phyloP scores from a whole-genome alignment of 371 early-diverging fungal genomes.

The Lichtheimia hyalospora region DNA sequence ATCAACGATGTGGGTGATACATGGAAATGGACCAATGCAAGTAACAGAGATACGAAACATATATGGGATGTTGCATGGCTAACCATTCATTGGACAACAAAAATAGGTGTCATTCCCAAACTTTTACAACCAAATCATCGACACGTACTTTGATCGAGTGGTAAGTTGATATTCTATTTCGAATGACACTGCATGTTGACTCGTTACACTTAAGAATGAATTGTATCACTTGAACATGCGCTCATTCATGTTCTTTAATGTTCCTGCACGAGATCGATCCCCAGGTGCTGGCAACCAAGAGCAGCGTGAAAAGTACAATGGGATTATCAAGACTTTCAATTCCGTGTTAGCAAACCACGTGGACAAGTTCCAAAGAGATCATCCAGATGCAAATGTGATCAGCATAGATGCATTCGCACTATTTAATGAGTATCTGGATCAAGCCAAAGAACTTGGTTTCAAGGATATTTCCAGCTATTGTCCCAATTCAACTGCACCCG shows the following conservation, averaged over 20 bases:
- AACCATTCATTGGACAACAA: not conserved
- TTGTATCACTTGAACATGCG: conserved; percentile 4
- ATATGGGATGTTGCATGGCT: not conserved
- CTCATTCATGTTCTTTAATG: conserved; percentile 15
- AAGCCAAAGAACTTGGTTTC: conserved; percentile 11
- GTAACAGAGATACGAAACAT: not conserved
- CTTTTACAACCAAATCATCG: conserved; percentile 11
- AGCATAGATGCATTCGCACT: conserved; percentile 9
- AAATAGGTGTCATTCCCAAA: conserved; percentile 11
- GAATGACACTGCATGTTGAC: not conserved
- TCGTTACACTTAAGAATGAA: not conserved
- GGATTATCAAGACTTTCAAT: conserved; percentile 9
- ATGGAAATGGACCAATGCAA: conserved; percentile 7
- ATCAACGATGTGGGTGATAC: conserved; percentile 21
- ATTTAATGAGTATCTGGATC: conserved; percentile 9
- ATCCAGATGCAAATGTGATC: conserved; percentile 14
- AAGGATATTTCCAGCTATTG: conserved; percentile 11
- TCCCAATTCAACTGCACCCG: conserved; percentile 14
- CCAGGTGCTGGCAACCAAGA: conserved; percentile 5
- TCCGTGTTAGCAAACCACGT: conserved; percentile 8
- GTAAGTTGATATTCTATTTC: not conserved
- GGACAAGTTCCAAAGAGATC: conserved; percentile 7
- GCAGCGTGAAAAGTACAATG: not conserved
- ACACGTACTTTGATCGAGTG: conserved; percentile 12
- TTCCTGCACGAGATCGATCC: conserved; percentile 14